Base-by-base conservation (phyloP, 2,329 filamentous ascomycete genomes). In the Didymella keratinophila region DNA sequence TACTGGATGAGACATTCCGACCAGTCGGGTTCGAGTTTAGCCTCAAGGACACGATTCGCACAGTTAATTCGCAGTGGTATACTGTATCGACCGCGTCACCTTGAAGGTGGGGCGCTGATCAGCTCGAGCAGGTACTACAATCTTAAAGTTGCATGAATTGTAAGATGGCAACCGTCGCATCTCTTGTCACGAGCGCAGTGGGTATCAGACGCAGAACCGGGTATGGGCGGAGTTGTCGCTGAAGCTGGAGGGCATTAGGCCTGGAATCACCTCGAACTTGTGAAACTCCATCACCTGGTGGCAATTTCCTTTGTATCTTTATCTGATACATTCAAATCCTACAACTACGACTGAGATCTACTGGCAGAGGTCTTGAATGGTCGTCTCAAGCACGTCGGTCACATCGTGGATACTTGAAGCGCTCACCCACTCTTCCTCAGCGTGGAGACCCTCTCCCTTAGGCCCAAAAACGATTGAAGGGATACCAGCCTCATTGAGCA, bases 361-460 rank as follows among this genome's bases (percentile, higher is more conserved):
- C 7, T 9, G 2, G 11, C 53, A 47, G 11, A 51, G 46, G 5
- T 45, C 41, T 4, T 4, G 32, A 5, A 51, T 51, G 1, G 27
- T 36, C 4, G 41, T 41, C 18, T 51, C 41, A 4, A 56, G 53
- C 18, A 56, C 47, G 4, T 44, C 12, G 3, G 42, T 42, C 7
- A 52, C 47, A 11, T 47, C 54, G 11, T n/a, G 25, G 8, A 57
- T 43, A 16, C 42, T 57, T 18, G 32, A 34, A 1, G 79, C 71
- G 21, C 81, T 77, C 0, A 81, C 82, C 78, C 78, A 84, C 68
- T 86, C 83, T 54, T 82, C 78, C 48, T 80, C 82, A 1, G 73
- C 76, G 63, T 86, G 82, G 4, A 85, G 60, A 0, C 83, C 83
- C n/a, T 78, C 76, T 0, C 82, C 83, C 9, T 66, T 69, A 0